These are phyloP conservation scores for Neckera pumila DNA, from an alignment of 225 moss, liverwort and hornwort genomes.

Conservation along the genomic window DNA sequence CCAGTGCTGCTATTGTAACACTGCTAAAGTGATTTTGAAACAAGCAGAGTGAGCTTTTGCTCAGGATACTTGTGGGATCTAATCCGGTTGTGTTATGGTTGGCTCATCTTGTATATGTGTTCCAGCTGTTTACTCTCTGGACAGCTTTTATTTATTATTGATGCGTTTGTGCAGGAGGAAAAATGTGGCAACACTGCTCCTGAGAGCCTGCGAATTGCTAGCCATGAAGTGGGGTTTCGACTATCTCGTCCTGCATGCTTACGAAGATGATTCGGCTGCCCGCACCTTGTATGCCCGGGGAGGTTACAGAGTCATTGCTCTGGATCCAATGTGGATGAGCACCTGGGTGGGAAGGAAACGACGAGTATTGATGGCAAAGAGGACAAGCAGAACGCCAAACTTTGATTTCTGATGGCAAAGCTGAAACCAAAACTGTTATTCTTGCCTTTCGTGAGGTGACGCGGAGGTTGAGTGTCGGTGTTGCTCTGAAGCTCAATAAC, in stretches of 20 bases:
- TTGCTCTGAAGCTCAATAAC: not conserved
- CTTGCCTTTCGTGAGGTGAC: not conserved
- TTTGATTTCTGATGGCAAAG: constrained; percentile 47
- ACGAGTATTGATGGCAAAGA: constrained; percentile 79
- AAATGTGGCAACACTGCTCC: constrained; percentile 74
- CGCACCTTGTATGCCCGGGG: constrained; percentile 71
- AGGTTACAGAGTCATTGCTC: constrained; percentile 58
- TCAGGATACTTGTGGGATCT: not conserved
- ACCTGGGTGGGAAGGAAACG: constrained; percentile 74
- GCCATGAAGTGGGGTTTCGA: constrained; percentile 79
- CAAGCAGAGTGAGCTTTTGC: not conserved
- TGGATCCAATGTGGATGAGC: constrained; percentile 80
- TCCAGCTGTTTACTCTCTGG: not conserved
- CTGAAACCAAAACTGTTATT: not conserved
- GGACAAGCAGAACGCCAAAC: constrained; percentile 20
- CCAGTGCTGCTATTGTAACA: not conserved
- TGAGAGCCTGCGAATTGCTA: constrained; percentile 63
- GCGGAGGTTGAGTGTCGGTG: not conserved
- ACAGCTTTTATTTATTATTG: not conserved
- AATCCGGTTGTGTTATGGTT: not conserved
- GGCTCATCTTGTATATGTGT: not conserved
- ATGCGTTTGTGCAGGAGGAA: constrained; percentile 51
- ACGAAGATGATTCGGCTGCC: constrained; percentile 79
- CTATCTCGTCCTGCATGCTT: constrained; percentile 81
- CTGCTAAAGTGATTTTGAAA: not conserved